Conservation (phyloP, 1,284 basidiomycete species). For the Cryptococcus sp. region DNA sequence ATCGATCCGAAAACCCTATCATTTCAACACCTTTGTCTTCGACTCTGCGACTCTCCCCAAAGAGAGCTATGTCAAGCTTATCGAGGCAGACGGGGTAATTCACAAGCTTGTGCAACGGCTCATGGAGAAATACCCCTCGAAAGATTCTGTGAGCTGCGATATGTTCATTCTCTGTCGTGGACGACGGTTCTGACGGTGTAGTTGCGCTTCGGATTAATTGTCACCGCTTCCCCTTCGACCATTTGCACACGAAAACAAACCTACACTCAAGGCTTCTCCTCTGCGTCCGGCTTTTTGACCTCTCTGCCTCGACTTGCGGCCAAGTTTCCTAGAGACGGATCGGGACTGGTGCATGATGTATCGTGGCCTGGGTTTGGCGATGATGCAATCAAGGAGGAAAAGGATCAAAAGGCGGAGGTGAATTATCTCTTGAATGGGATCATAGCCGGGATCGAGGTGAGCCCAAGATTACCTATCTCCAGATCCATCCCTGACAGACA, state of each 20-base stretch:
- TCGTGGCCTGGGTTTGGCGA: constrained; percentile 17
- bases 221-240: constrained; percentile 9
- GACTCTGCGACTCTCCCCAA: constrained; percentile 29
- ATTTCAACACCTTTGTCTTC: constrained; percentile 34
- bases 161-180: background rate
- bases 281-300: constrained; percentile 30
- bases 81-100: constrained; percentile 34
- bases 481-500: background rate
- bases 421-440: background rate
- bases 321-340: constrained; percentile 12
- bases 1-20: constrained; percentile 5
- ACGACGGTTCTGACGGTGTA: background rate
- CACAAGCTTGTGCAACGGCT: constrained; percentile 37
- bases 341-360: background rate
- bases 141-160: constrained; percentile 28
- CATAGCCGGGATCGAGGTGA: background rate
- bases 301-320: constrained; percentile 24
- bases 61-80: constrained; percentile 30
- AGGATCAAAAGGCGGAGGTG: constrained; percentile 1
- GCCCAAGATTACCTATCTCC: background rate
- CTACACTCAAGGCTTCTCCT: constrained; percentile 19
- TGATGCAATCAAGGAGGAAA: background rate
- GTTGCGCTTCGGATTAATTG: constrained; percentile 12
- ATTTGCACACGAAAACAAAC: background rate
- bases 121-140: constrained; percentile 39